Base-by-base conservation (phyloP, 306 rosid genomes). In the Gastrolobium bilobum region DNA sequence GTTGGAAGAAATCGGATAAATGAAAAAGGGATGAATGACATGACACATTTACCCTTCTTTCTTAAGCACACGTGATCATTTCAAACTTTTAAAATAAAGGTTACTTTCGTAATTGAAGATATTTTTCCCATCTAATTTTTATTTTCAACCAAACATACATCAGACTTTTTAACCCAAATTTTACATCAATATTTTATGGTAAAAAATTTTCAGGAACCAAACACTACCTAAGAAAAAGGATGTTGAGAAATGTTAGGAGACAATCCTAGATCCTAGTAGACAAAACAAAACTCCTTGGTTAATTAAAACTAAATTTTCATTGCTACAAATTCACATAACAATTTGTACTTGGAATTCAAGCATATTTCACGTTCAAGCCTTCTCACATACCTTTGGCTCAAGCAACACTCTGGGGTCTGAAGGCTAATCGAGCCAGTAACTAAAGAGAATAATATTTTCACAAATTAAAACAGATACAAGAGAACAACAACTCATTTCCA, bases 401-500 rank as follows among this genome's bases (percentile, higher is more conserved):
- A 64, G 33, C 33, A 3, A 1, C 20, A 2, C 26, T 1, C 26
- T 20, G 26, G 26, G 26, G 26, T 20, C 26, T 20, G 26, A 20
- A 20, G 26, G 26, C 26, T 20, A 50, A 50, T 50, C 26, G 35
- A 26, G 5, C 61, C 10, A 53, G 20, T 20, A 53, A 70, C 60
- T 39, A n/a, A 51, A 70, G 14, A 47, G 13, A 30, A 43, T 20
- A 20, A 20, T 20, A 20, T n/a, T 33, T 68, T 42, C 50, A 43
- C 69, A 14, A 78, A 39, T 7, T 14, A 70, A 20, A 20, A 20
- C 26, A 20, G 1, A 43, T 43, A 7, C 6, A 34, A 13, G 14
- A 34, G 8, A 14, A 70, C 30, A 14, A 70, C 14, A 68, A 71
- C 10, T 34, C 56, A 50, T 14, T 65, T 64, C 38, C 63, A 44